Percentiles rank a stretch among this genome's conserved stretches.
phyloP scores from a whole-genome alignment of 352 stramenopile species.

The Vaucheria bursata region DNA sequence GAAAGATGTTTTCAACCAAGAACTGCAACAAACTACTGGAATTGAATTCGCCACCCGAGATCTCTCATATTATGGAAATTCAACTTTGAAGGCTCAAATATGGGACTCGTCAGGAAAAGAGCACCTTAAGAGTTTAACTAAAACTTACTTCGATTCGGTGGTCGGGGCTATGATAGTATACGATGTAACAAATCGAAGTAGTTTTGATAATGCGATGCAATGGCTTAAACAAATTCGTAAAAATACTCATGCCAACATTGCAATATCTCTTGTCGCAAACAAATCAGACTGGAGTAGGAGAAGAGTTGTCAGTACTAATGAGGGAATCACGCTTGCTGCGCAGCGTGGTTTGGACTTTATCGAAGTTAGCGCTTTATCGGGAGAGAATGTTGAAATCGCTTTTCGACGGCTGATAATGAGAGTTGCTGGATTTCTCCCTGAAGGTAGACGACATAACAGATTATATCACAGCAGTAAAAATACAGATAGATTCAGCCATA shows the following conservation, averaged over 20 bases:
- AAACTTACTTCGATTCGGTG: conserved; percentile 78
- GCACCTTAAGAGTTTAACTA: conserved; percentile 63
- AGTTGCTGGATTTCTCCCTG: conserved; percentile 27
- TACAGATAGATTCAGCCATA: neutral
- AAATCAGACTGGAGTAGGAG: conserved; percentile 41
- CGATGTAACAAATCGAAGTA: conserved; percentile 70
- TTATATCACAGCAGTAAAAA: too few species aligned
- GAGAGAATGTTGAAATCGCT: conserved; percentile 18
- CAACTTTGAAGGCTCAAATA: conserved; percentile 22
- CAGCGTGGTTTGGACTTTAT: conserved; percentile 29
- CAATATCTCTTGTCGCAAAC: conserved; percentile 43
- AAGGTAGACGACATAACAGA: neutral
- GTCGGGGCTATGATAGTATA: conserved; percentile 81
- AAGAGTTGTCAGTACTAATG: conserved; percentile 29
- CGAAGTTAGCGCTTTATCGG: conserved; percentile 18
- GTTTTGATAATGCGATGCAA: conserved; percentile 33
- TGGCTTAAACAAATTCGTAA: conserved; percentile 49
- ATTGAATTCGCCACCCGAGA: conserved; percentile 34
- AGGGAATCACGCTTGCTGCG: conserved; percentile 28
- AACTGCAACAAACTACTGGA: conserved; percentile 19
- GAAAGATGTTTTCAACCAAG: neutral
- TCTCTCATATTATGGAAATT: conserved; percentile 19
- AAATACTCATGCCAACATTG: conserved; percentile 43
- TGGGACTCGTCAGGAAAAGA: neutral
- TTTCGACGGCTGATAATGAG: conserved; percentile 41